These are phyloP conservation scores for Ganoderma leucocontextum DNA, from an alignment of 1,284 basidiomycete genomes.

Conservation along the genomic window DNA sequence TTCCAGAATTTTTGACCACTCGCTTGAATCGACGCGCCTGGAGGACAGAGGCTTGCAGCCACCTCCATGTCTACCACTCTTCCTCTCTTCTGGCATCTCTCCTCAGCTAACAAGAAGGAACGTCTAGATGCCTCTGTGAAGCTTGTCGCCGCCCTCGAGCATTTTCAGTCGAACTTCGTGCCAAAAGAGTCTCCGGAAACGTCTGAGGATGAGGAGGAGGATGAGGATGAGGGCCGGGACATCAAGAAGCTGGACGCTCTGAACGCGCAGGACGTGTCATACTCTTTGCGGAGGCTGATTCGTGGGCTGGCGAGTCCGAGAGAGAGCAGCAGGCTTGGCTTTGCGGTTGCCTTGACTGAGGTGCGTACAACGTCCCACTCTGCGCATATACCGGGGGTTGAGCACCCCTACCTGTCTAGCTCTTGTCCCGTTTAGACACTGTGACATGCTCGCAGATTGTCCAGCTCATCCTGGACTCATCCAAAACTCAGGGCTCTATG, in stretches of 20 bases:
- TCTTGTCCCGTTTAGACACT: constrained; percentile 83
- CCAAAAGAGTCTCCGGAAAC: constrained; percentile 52
- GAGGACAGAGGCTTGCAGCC: constrained; percentile 13
- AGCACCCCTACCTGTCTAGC: constrained; percentile 50
- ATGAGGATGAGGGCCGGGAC: constrained; percentile 41
- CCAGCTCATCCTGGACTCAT: constrained; percentile 74
- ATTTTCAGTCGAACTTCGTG: constrained; percentile 76
- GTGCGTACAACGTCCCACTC: constrained; percentile 53
- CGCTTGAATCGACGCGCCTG: no score
- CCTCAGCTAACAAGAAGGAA: constrained; percentile 82
- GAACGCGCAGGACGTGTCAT: constrained; percentile 90
- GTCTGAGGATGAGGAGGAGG: constrained; percentile 46
- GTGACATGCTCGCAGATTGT: constrained; percentile 82
- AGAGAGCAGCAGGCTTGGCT: constrained; percentile 93
- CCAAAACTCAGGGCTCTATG: constrained; percentile 76
- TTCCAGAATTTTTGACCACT: constrained; percentile 28
- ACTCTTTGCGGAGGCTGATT: constrained; percentile 85
- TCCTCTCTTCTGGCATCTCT: constrained; percentile 93
- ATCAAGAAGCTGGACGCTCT: constrained; percentile 58
- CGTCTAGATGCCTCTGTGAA: constrained; percentile 89
- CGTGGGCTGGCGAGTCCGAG: constrained; percentile 91
- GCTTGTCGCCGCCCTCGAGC: constrained; percentile 81
- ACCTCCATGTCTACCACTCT: constrained; percentile 80
- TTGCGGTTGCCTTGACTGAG: constrained; percentile 95
- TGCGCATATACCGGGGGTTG: background rate